These are phyloP conservation scores for Yarrowia deformans DNA, from an alignment of 805 yeast species.

Conservation along the genomic window DNA sequence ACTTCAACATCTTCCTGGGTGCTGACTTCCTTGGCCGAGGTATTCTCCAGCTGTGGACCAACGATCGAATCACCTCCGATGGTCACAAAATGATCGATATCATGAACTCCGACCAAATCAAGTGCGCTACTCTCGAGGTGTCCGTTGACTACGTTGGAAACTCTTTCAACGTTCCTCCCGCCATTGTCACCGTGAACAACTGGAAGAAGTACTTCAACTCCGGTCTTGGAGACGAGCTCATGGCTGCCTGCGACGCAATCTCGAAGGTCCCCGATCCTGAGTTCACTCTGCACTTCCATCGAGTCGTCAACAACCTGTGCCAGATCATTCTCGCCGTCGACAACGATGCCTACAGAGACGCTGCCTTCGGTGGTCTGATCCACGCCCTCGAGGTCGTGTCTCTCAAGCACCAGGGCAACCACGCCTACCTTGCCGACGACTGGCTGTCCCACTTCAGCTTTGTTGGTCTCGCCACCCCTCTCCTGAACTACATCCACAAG, in stretches of 20 bases:
- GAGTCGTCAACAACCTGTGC: constrained; percentile 32
- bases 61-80: constrained; percentile 34
- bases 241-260: constrained; percentile 21
- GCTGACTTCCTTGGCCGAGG: constrained; percentile 70
- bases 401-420: constrained; percentile 23
- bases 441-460: constrained; percentile 29
- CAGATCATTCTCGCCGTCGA: constrained; percentile 33
- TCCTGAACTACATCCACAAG: constrained; percentile 13
- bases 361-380: constrained; percentile 23
- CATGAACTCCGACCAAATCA: constrained; percentile 50
- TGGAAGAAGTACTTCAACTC: constrained; percentile 53
- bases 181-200: constrained; percentile 62
- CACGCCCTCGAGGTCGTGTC: constrained; percentile 34
- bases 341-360: constrained; percentile 23
- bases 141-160: constrained; percentile 74
- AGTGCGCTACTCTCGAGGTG: constrained; percentile 57
- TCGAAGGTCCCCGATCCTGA: constrained; percentile 36
- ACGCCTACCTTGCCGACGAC: constrained; percentile 37
- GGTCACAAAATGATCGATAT: constrained; percentile 17
- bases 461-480: constrained; percentile 25
- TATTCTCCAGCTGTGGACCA: constrained; percentile 53
- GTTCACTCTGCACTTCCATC: constrained; percentile 23
- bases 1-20: constrained; percentile 65
- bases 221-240: constrained; percentile 33
- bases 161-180: constrained; percentile 56